A percentile compares a stretch with the other conserved stretches of the same genome.
phyloP scores from a whole-genome alignment of 2,329 filamentous ascomycete species.

The Raffaelea arxii region DNA sequence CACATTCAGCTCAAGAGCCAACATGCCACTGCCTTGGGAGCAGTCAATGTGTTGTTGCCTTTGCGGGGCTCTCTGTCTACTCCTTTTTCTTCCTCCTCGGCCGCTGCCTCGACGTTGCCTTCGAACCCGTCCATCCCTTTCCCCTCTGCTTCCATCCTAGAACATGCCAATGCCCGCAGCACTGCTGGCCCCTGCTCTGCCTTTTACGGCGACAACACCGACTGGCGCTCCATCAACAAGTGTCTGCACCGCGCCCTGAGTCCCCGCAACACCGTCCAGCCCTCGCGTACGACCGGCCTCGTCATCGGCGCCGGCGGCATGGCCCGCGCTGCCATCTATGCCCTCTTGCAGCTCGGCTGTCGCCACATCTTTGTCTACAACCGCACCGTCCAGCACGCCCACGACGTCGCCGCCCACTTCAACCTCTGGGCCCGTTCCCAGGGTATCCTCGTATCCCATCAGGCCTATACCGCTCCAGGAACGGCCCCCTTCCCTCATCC shows the following conservation, averaged over 20 bases:
- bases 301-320: constrained; percentile 59
- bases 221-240: constrained; percentile 30
- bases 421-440: constrained; percentile 38
- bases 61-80: no score
- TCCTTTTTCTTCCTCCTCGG: no score
- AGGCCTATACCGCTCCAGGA: no score
- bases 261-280: constrained; percentile 51
- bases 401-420: constrained; percentile 57
- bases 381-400: constrained; percentile 50
- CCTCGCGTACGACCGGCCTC: constrained; percentile 40
- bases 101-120: no score
- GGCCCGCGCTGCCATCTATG: constrained; percentile 65
- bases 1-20: constrained; percentile 55
- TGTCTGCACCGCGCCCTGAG: constrained; percentile 61
- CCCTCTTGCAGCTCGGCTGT: constrained; percentile 62
- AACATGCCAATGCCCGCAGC: constrained; percentile 49
- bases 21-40: constrained; percentile 61
- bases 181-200: constrained; percentile 50
- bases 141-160: constrained; percentile 30
- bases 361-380: constrained; percentile 65
- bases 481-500: no score
- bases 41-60: constrained; percentile 62
- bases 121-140: no score
- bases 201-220: constrained; percentile 48
- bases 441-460: no score